Percentiles rank a stretch among this genome's conserved stretches.
Conservation (phyloP, 345 rosid species). For the Rhizophora mangle region DNA sequence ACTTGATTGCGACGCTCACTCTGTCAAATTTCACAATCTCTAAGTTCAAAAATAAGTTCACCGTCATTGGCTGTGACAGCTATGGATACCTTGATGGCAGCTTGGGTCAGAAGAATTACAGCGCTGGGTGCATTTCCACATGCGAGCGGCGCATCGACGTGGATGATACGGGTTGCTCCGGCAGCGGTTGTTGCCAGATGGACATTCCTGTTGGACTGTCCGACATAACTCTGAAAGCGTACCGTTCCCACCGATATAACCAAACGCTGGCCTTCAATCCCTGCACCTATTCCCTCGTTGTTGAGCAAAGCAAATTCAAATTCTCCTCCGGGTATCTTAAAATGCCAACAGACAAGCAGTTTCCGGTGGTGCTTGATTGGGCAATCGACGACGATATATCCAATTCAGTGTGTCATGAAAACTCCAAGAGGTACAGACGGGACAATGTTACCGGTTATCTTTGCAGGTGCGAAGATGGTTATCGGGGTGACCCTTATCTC, state of each 20-base stretch:
- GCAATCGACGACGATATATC: constrained; percentile 4
- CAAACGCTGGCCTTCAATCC: constrained; percentile 16
- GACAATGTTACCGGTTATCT: constrained; percentile 18
- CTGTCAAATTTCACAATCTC: too few species aligned
- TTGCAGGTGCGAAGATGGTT: constrained; percentile 27
- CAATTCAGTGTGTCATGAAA: neutral
- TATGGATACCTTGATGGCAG: neutral
- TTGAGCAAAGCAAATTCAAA: neutral
- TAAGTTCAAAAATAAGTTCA: too few species aligned
- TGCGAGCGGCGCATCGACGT: constrained; percentile 1
- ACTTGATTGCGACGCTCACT: too few species aligned
- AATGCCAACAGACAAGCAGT: neutral
- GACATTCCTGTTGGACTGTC: neutral
- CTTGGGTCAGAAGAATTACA: neutral
- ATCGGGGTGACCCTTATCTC: constrained; percentile 34
- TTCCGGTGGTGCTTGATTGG: constrained; percentile 32
- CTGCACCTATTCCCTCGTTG: constrained; percentile 34
- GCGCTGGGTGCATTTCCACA: constrained; percentile 16
- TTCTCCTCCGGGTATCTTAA: constrained; percentile 17
- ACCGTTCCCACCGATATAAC: neutral
- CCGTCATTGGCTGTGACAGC: too few species aligned
- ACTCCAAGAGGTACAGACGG: neutral
- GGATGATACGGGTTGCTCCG: constrained; percentile 23
- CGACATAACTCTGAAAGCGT: rapidly evolving
- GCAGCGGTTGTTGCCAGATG: constrained; percentile 38